Percentiles rank a stretch among this genome's conserved stretches.
Evolutionary conservation across 257 asterid genomes (phyloP).

Genomic region (Plantago elongata): DNA sequence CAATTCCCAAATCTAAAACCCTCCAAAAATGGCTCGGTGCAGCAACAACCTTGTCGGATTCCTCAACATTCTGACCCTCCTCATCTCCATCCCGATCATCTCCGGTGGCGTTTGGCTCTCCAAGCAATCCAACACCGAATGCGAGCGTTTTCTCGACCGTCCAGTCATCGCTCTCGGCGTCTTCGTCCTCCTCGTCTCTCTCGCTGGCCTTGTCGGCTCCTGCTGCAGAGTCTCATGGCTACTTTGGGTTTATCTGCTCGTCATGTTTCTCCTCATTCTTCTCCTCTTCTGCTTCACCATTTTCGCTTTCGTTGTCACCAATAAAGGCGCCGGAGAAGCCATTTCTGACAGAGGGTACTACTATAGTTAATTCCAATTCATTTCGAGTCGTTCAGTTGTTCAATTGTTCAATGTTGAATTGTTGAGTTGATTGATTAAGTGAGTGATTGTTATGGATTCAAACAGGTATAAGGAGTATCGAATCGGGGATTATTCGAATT

Average conservation of each 20-base stretch:
- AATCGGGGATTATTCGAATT: conserved; percentile 73
- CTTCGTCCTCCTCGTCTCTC: conserved; percentile 59
- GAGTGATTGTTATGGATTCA: no score
- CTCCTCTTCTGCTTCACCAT: conserved; percentile 68
- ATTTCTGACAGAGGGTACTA: conserved; percentile 43
- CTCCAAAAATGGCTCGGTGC: conserved; percentile 48
- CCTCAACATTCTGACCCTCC: conserved; percentile 54
- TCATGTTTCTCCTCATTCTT: conserved; percentile 75
- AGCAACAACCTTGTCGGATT: conserved; percentile 78
- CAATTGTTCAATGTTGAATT: no score
- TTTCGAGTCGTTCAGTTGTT: no score
- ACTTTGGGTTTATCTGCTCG: conserved; percentile 67
- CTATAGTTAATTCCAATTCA: no score
- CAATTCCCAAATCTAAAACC: background rate
- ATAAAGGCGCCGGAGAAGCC: conserved; percentile 71
- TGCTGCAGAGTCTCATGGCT: conserved; percentile 80
- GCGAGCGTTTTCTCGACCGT: conserved; percentile 73
- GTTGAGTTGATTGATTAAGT: no score
- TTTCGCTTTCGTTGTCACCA: conserved; percentile 88
- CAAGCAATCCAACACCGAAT: conserved; percentile 59
- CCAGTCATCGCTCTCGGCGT: conserved; percentile 76
- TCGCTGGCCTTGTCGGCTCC: conserved; percentile 79
- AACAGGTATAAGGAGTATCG: conserved; percentile 55
- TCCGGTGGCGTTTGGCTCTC: conserved; percentile 85
- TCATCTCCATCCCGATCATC: conserved; percentile 73